Evolutionary conservation across 169 alveolate genomes (phyloP).

Genomic region (Blepharisma undulans): DNA sequence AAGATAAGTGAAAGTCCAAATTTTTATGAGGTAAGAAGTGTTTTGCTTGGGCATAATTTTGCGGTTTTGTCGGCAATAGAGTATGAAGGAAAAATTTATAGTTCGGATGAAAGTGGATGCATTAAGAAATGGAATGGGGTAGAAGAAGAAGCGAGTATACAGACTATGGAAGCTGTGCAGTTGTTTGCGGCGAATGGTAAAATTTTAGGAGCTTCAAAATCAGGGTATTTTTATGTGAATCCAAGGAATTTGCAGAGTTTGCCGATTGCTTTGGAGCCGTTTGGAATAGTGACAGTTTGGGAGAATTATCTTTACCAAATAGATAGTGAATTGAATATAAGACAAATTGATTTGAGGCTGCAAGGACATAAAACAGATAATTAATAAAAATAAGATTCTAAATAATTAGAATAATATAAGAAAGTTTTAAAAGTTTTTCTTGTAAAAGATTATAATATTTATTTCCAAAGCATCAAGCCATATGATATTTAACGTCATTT

Average conservation of each 20-base stretch:
- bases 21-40: background rate
- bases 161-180: background rate
- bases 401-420: too few relatives aligned
- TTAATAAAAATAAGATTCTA: too few relatives aligned
- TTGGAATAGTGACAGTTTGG: background rate
- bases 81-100: background rate
- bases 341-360: background rate
- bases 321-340: background rate
- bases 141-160: background rate
- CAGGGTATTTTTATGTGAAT: background rate
- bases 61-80: background rate
- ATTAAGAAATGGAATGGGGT: background rate
- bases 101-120: background rate
- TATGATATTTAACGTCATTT: too few relatives aligned
- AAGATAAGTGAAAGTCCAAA: background rate
- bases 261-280: background rate
- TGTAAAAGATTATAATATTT: background rate
- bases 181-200: background rate
- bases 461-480: background rate
- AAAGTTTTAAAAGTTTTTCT: too few relatives aligned
- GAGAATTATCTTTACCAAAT: background rate
- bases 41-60: background rate
- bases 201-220: background rate
- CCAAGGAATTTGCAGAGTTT: background rate
- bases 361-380: background rate